Conservation (phyloP, 805 yeast species). For the Wickerhamiella azymoides region DNA sequence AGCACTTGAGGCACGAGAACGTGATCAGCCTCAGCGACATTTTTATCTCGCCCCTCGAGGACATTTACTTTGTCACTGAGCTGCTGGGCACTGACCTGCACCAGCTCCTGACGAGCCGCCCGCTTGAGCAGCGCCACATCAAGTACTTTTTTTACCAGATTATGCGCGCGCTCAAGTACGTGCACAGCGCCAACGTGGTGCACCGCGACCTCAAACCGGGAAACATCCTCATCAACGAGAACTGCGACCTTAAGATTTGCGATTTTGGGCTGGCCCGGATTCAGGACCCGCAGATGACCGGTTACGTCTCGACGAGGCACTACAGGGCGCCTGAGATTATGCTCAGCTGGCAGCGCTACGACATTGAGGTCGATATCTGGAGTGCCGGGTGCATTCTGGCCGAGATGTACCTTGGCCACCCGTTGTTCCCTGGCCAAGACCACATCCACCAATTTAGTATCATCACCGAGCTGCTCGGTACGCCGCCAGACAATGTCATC, state of each 20-base stretch:
- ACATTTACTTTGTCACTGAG: slow-evolving; percentile 90
- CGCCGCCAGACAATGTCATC: slow-evolving; percentile 92
- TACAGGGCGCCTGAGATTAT: slow-evolving; percentile 97
- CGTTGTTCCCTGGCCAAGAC: slow-evolving; percentile 94
- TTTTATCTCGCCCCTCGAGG: slow-evolving; percentile 87
- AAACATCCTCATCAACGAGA: slow-evolving; percentile 73
- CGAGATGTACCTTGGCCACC: slow-evolving; percentile 95
- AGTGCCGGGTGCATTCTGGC: slow-evolving; percentile 95
- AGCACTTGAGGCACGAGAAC: slow-evolving; percentile 90
- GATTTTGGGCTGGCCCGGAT: slow-evolving; percentile 93
- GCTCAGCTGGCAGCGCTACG: slow-evolving; percentile 98
- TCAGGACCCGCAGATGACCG: slow-evolving; percentile 99
- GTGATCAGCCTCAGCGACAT: slow-evolving; percentile 86
- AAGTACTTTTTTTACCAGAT: slow-evolving; percentile 95
- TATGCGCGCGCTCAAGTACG: slow-evolving; percentile 71
- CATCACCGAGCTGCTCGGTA: slow-evolving; percentile 88
- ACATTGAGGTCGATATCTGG: slow-evolving; percentile 95
- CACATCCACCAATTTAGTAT: slow-evolving; percentile 97
- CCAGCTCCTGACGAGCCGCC: slow-evolving; percentile 78
- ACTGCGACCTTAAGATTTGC: slow-evolving; percentile 82
- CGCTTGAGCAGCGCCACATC: slow-evolving; percentile 89
- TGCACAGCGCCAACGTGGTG: slow-evolving; percentile 83
- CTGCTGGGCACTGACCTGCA: slow-evolving; percentile 94
- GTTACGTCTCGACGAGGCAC: slow-evolving; percentile 89
- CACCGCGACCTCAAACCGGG: slow-evolving; percentile 77